Conservation (phyloP, 495 filamentous ascomycete genomes). For the Hypoxylon rickii region DNA sequence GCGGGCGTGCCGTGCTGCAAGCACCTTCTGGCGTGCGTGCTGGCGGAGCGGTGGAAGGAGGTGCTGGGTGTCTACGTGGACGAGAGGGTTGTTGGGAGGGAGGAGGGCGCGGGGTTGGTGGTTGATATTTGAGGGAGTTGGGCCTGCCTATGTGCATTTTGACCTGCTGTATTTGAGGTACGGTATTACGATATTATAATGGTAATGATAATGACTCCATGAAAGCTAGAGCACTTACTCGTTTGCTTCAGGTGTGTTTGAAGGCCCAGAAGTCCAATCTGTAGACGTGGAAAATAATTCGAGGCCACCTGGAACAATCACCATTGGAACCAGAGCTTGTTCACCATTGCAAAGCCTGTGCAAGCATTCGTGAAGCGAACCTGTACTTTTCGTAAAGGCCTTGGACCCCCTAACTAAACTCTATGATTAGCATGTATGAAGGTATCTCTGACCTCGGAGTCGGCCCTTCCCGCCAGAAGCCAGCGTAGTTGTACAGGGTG, state of each 20-base stretch:
- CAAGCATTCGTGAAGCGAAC: not conserved
- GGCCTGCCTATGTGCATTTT: too few relatives aligned
- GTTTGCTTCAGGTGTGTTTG: too few relatives aligned
- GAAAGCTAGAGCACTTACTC: too few relatives aligned
- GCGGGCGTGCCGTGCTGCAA: constrained; percentile 72
- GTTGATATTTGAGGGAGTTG: constrained; percentile 65
- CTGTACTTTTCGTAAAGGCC: not conserved
- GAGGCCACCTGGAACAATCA: not conserved
- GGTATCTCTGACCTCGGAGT: constrained; percentile 11
- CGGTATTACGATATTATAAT: too few relatives aligned
- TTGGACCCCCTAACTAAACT: not conserved
- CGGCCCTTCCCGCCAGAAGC: constrained; percentile 2
- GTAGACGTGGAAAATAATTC: not conserved
- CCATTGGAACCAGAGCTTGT: not conserved
- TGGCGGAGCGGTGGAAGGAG: constrained; percentile 67
- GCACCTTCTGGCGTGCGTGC: constrained; percentile 81
- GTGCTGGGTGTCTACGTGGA: constrained; percentile 61
- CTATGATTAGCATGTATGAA: constrained; percentile 26
- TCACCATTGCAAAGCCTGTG: not conserved
- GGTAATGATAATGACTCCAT: too few relatives aligned
- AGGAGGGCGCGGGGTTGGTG: constrained; percentile 79
- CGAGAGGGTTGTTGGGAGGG: constrained; percentile 57
- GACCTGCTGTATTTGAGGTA: too few relatives aligned
- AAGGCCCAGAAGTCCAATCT: too few relatives aligned
- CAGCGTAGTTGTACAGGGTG: constrained; percentile 35